Evolutionary conservation across 345 rosid genomes (phyloP), one percentile per base, ranked within the genome.

Genomic region (Citrus medica): DNA sequence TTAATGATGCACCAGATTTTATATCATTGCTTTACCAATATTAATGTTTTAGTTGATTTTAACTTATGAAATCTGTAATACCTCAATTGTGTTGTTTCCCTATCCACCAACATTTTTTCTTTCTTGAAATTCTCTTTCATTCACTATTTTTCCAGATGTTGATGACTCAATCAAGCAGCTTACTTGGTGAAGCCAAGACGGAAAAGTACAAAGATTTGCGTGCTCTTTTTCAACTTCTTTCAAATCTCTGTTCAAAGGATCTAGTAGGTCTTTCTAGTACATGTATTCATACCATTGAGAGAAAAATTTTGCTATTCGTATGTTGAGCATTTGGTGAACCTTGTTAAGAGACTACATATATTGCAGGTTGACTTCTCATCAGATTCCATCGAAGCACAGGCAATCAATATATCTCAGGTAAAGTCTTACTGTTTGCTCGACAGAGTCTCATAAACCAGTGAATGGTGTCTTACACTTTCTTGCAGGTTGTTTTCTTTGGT

Each of bases 141-240:
- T 81, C 67, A 69, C 46, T 46, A 33, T 17, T 76, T 67, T 51
- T 74, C 24, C 90, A 96, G 99, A 90, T 89, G 79, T 89, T 97
- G 73, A 42, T 96, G 75, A 86, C 84, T 80, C 90, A 87, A 74
- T 96, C 98, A 55, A 94, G 90, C 82, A 90, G 89, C 76, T 89
- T 96, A 80, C 91, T 91, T 81, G 89, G 84, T 82, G 98, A 96
- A 83, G 95, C 92, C 42, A 84, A 92, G 84, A 88, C 92, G 0
- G 98, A 96, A 84, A 85, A 90, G 82, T 96, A 92, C 80, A 96
- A 92, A 85, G 98, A 94, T 82, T 79, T 96, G 67, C 97, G 97
- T 60, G 99, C 98, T 76, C 92, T 96, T 82, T 98, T 96, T 86
- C 99, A 94, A 84, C 93, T 96, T 76, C 99, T 96, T 77, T 92